Evolutionary conservation across 176 grass and related monocot species (phyloP).

Genomic region (Carex littledalei): DNA sequence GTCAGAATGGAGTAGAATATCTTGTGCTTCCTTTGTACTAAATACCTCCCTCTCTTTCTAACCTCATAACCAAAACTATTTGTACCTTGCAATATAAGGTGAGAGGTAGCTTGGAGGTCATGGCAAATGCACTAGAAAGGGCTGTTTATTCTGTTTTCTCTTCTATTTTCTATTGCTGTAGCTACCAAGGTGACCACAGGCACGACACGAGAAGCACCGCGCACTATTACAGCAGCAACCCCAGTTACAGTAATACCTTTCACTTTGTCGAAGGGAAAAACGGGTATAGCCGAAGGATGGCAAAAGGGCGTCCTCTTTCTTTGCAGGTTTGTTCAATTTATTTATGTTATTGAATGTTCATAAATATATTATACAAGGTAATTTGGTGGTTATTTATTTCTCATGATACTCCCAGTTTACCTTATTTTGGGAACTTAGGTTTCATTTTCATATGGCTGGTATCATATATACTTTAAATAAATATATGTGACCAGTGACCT

Average conservation of each 20-base stretch:
- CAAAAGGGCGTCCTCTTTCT: slow-evolving; percentile 49
- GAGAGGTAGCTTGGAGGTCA: slow-evolving; percentile 19
- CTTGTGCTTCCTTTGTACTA: slow-evolving; percentile 20
- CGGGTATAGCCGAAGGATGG: slow-evolving; percentile 36
- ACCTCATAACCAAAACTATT: not conserved
- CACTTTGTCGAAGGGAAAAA: slow-evolving; percentile 14
- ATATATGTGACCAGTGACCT: not conserved
- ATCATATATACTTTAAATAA: not conserved
- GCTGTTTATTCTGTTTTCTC: slow-evolving; percentile 54
- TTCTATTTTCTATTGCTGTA: slow-evolving; percentile 59
- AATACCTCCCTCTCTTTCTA: slow-evolving; percentile 2
- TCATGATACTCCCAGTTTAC: not conserved
- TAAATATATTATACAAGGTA: not conserved
- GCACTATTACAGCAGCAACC: slow-evolving; percentile 14
- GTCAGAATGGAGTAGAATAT: slow-evolving; percentile 24
- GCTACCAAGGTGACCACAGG: slow-evolving; percentile 48
- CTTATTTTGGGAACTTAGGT: not conserved
- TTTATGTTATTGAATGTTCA: not conserved
- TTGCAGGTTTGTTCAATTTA: slow-evolving; percentile 38
- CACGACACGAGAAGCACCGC: slow-evolving; percentile 52
- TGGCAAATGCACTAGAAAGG: slow-evolving; percentile 42
- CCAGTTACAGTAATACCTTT: slow-evolving; percentile 6
- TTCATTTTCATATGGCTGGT: not conserved
- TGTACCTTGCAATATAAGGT: slow-evolving; percentile 1
- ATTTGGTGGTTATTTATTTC: not conserved